Conservation (phyloP, 2,329 filamentous ascomycete genomes). For the Geoglossum cookeanum region DNA sequence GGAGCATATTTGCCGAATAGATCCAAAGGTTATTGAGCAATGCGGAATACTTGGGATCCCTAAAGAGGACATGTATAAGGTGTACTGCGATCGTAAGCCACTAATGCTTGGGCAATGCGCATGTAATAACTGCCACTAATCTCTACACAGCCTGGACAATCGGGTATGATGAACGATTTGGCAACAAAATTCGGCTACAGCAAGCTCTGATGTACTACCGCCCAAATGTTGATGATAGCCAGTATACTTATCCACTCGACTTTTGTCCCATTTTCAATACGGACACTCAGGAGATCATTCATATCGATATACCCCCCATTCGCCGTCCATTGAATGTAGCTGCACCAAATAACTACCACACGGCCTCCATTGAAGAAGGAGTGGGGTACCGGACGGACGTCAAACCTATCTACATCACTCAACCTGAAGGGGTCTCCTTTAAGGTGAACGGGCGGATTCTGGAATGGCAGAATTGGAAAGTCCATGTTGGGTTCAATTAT, state of each 20-base stretch:
- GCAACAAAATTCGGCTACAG: constrained; percentile 58
- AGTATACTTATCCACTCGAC: constrained; percentile 81
- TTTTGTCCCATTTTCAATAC: constrained; percentile 86
- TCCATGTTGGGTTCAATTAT: constrained; percentile 92
- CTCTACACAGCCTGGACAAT: constrained; percentile 58
- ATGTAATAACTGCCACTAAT: background rate
- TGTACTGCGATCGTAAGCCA: constrained; percentile 67
- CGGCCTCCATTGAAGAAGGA: constrained; percentile 48
- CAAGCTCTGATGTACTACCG: constrained; percentile 94
- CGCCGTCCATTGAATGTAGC: constrained; percentile 56
- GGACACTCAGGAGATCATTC: constrained; percentile 57
- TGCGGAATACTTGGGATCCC: constrained; percentile 69
- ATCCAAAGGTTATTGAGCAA: constrained; percentile 78
- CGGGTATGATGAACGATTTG: constrained; percentile 80
- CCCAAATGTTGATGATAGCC: constrained; percentile 64
- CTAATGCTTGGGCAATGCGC: background rate
- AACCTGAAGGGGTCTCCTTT: constrained; percentile 80
- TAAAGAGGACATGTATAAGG: constrained; percentile 74
- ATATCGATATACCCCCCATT: constrained; percentile 66
- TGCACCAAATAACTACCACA: constrained; percentile 61
- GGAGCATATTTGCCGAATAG: constrained; percentile 54
- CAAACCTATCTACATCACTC: constrained; percentile 75
- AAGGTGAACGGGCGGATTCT: constrained; percentile 53
- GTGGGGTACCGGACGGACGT: constrained; percentile 61
- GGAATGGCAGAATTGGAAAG: constrained; percentile 83